Evolutionary conservation across 345 rosid species (phyloP).

Genomic region (Cardiospermum halicacabum): DNA sequence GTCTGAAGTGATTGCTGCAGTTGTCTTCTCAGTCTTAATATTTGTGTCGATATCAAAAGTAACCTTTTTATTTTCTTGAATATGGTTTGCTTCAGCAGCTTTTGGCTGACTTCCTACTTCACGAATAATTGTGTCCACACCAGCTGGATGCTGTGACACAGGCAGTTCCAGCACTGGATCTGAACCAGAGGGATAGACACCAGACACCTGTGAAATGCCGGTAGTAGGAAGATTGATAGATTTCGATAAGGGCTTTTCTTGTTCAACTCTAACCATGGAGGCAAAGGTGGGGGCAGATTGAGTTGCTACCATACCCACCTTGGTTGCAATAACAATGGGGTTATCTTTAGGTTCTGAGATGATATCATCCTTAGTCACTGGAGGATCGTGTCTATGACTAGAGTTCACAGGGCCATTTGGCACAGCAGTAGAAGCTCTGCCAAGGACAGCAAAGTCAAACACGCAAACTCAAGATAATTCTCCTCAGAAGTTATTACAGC

Average conservation of each 20-base stretch:
- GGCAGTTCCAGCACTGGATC: constrained; percentile 40
- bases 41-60: constrained; percentile 8
- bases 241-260: constrained; percentile 25
- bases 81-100: constrained; percentile 29
- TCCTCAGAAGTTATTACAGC: neutral
- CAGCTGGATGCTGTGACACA: constrained; percentile 20
- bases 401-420: constrained; percentile 36
- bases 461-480: neutral
- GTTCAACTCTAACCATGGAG: constrained; percentile 31
- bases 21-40: constrained; percentile 18
- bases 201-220: constrained; percentile 27
- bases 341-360: constrained; percentile 19
- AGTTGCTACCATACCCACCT: constrained; percentile 9
- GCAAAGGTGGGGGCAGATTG: constrained; percentile 14
- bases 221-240: constrained; percentile 16
- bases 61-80: constrained; percentile 22
- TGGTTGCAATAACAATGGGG: constrained; percentile 21
- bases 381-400: constrained; percentile 14
- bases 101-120: constrained; percentile 25
- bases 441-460: constrained; percentile 10
- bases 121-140: constrained; percentile 21
- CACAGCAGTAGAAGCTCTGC: constrained; percentile 30
- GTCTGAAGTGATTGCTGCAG: constrained; percentile 5
- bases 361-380: constrained; percentile 15
- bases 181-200: constrained; percentile 32